Evolutionary conservation across 2,329 filamentous ascomycete species (phyloP), one percentile per base, ranked within the genome.

Genomic region (Verruconis gallopava): DNA sequence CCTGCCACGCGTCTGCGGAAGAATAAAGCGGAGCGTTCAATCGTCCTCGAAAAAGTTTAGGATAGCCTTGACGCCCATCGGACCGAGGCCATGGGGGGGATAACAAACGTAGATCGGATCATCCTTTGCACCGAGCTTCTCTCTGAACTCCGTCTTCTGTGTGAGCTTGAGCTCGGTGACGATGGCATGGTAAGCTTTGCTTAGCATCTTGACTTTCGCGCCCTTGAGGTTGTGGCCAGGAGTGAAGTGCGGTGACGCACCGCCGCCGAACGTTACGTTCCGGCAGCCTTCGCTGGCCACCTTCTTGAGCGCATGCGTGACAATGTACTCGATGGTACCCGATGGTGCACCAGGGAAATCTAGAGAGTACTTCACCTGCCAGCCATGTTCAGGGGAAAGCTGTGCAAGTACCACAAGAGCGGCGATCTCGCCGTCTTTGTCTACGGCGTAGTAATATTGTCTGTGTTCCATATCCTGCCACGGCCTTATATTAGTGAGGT

Each of bases 311-410:
- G 81, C 75, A 55, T 80, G 73, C 28, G 81, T 76, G 51, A 93
- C 81, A 32, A 91, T 73, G 32, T 80, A 73, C 64, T 95, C 88
- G 48, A 94, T 94, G 22, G 83, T 80, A 37, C 88, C 88, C 35
- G 77, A 84, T n/a, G 88, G 82, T 1, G 86, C 75, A 19, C 75
- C 77, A 0, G 86, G 88, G 69, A 95, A 94, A 61, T 95, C 85
- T 42, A 95, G 76, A n/a, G 82, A 83, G 68, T 91, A 94, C 67
- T 95, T 95, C 57, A 94, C 80, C 66, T 95, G 88, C 77, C 85
- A 93, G 42, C 88, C 88, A 57, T 93, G 76, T 25, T 75, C 69
- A 2, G 85, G 84, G 3, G 81, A 75, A 20, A 95, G 75, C 59
- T 85, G 82, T 41, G 83, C 82, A 52, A 95, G 68, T 5, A 89